Evolutionary conservation across 805 yeast genomes (phyloP), one percentile per base, ranked within the genome.

Genomic region (Candida berthetii): DNA sequence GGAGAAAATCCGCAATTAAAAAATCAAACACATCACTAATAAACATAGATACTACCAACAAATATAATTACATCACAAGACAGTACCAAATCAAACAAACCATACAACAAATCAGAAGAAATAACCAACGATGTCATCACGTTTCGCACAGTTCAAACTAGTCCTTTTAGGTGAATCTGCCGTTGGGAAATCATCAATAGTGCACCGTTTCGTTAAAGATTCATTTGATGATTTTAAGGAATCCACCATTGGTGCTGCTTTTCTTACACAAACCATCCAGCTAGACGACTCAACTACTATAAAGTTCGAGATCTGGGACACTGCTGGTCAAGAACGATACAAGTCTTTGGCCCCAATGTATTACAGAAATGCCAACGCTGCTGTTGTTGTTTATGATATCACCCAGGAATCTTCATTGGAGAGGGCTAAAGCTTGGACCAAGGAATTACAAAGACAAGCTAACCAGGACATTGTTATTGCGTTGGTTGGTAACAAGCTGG

Each of bases 181-280:
- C 1, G 86, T 80, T 35, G 86, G 87, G 31, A 80, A 80, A 54
- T 73, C 81, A 0, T 78, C 85, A 1, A 71, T 81, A 7, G 85
- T 80, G 7, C 80, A 78, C 47, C 65, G 91, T 43, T 82, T 82
- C 48, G 85, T 82, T 24, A 81, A 83, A 54, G 82, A 83, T 50
- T 74, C 82, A 17, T 85, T 85, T 61, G 84, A 81, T 45, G 85
- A 80, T 49, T 66, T 76, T 59, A 72, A 85, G 48, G 89, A 84
- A 60, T 83, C 90, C 19, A 85, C 95, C 1, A 85, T 85, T 42
- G 93, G 95, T 1, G 95, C 95, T 1, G 95, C 93, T 2, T 85
- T 84, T 58, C 66, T 82, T 40, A 82, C 91, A 1, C 89, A 82
- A 55, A 34, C 80, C 3, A 74, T 83, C 36, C 72, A 74, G 16